Conservation (phyloP, 345 rosid species). For the Arabidopsis arenosa region DNA sequence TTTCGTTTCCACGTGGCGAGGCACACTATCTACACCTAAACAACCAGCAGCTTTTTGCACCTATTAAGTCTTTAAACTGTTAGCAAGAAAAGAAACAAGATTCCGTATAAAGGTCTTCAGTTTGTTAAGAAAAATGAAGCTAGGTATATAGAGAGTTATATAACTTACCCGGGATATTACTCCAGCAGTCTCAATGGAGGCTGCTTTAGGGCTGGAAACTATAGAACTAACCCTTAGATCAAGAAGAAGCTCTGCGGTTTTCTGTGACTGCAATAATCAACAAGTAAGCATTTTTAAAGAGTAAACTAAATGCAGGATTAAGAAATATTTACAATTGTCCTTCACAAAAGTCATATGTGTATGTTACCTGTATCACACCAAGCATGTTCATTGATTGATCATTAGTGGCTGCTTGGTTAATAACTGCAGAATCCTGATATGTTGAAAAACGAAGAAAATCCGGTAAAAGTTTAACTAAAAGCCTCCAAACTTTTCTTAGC, state of each 20-base stretch:
- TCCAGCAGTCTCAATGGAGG: slow-evolving; percentile 66
- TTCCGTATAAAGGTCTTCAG: slow-evolving; percentile 5
- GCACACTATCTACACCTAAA: slow-evolving; percentile 84
- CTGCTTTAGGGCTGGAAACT: slow-evolving; percentile 60
- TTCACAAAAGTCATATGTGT: slow-evolving; percentile 6
- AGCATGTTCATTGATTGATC: slow-evolving; percentile 79
- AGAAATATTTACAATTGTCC: neutral
- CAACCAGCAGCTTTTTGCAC: slow-evolving; percentile 95
- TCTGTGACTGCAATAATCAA: slow-evolving; percentile 72
- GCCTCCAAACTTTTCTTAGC: slow-evolving; percentile 19
- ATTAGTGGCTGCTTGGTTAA: slow-evolving; percentile 32
- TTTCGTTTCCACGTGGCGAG: slow-evolving; percentile 72
- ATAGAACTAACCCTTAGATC: slow-evolving; percentile 71
- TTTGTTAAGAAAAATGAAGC: neutral
- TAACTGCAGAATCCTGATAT: slow-evolving; percentile 8
- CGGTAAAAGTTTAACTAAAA: slow-evolving; percentile 2
- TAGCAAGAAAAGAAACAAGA: slow-evolving; percentile 13
- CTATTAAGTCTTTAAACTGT: slow-evolving; percentile 45
- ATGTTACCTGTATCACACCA: slow-evolving; percentile 78
- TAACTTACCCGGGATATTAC: slow-evolving; percentile 67
- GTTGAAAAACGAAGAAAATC: slow-evolving; percentile 6
- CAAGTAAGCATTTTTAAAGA: slow-evolving; percentile 35
- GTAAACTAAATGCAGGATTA: neutral
- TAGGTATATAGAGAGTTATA: neutral
- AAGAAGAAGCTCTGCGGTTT: slow-evolving; percentile 91